A percentile compares a stretch with the other conserved stretches of the same genome.
phyloP scores from a whole-genome alignment of 2,329 filamentous ascomycete genomes.

The Verticillium alfalfae region DNA sequence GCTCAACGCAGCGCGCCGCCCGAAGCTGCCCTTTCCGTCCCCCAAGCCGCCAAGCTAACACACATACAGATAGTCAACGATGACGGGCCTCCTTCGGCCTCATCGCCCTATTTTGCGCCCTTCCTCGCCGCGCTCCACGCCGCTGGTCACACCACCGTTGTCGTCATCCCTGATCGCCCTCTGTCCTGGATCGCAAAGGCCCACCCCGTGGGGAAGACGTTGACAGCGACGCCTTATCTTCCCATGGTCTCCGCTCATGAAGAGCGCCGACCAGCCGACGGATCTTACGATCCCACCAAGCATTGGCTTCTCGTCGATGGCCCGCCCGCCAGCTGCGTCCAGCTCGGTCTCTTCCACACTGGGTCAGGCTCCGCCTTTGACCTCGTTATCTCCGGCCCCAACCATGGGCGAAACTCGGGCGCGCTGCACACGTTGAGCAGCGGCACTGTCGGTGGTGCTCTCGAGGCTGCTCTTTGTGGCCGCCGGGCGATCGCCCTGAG shows the following conservation, averaged over 20 bases:
- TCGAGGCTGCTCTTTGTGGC: constrained; percentile 52
- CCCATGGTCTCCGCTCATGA: background rate
- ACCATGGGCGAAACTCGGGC: constrained; percentile 57
- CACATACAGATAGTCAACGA: constrained; percentile 38
- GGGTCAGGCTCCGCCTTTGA: constrained; percentile 33
- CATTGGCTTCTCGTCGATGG: constrained; percentile 57
- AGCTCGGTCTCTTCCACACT: constrained; percentile 54
- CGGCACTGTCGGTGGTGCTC: constrained; percentile 52
- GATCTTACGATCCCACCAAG: background rate
- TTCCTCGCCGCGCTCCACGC: constrained; percentile 45
- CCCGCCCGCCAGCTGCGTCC: constrained; percentile 53
- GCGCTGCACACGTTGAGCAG: constrained; percentile 52
- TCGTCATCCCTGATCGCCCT: constrained; percentile 64
- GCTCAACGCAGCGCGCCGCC: background rate
- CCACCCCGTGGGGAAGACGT: constrained; percentile 62
- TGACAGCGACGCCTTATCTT: constrained; percentile 26
- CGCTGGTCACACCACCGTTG: constrained; percentile 62
- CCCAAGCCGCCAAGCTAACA: background rate
- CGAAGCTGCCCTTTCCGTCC: background rate
- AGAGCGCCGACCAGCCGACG: background rate
- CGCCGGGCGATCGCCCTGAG: constrained; percentile 58
- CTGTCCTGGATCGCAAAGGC: constrained; percentile 75
- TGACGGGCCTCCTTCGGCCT: constrained; percentile 53
- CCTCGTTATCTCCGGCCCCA: constrained; percentile 53
- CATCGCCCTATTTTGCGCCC: constrained; percentile 54